A percentile compares a stretch with the other conserved stretches of the same genome.
Evolutionary conservation across 257 asterid genomes (phyloP).

Genomic region (Vinca minor): DNA sequence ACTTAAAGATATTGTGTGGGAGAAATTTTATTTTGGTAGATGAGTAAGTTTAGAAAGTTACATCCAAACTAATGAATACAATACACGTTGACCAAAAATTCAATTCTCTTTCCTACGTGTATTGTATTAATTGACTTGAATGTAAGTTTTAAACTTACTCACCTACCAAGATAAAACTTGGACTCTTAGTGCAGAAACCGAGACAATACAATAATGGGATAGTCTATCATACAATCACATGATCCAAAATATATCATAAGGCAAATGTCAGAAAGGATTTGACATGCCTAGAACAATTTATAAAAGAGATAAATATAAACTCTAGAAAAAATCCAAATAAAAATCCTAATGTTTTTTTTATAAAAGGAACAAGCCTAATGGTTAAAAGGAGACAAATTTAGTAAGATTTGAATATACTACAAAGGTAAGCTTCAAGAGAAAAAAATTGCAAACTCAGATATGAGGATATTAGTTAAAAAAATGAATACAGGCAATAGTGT

Average conservation of each 20-base stretch:
- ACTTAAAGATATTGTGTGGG: background rate
- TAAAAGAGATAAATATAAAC: background rate
- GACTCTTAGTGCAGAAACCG: background rate
- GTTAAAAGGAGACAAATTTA: constrained; percentile 17
- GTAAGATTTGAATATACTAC: constrained; percentile 10
- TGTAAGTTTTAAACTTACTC: too few species aligned
- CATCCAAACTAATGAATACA: too few species aligned
- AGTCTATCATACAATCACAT: background rate
- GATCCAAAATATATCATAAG: background rate
- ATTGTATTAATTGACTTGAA: too few species aligned
- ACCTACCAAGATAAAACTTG: too few species aligned
- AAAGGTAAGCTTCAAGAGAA: constrained; percentile 12
- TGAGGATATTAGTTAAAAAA: constrained; percentile 19
- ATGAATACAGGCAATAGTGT: constrained; percentile 20
- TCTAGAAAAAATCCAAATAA: constrained; percentile 14
- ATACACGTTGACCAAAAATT: too few species aligned
- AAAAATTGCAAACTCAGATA: constrained; percentile 19
- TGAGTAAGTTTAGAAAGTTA: too few species aligned
- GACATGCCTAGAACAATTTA: background rate
- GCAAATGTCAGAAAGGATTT: background rate
- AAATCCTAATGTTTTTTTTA: too few species aligned
- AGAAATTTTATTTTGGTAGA: too few species aligned
- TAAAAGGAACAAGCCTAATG: too few species aligned
- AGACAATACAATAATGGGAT: background rate
- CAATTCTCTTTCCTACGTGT: too few species aligned